phyloP scores from a whole-genome alignment of 108 stramenopile species.

The Conticribra guillardii region DNA sequence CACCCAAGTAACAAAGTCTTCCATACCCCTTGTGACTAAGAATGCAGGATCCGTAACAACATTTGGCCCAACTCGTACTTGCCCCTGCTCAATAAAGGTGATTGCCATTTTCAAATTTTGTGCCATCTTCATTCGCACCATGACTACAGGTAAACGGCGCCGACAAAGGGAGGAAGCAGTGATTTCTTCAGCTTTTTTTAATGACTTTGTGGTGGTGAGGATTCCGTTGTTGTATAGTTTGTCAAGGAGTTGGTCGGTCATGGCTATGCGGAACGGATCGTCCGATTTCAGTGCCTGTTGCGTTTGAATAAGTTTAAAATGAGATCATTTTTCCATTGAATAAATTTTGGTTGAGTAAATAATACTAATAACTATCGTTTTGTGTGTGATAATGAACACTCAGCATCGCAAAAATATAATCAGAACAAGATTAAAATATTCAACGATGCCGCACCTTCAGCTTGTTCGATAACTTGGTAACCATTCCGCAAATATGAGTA shows the following conservation, averaged over 20 bases:
- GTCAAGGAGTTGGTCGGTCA: slow-evolving; percentile 95
- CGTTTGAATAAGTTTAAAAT: neutral
- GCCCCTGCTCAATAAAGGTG: slow-evolving; percentile 96
- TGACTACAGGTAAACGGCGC: slow-evolving; percentile 96
- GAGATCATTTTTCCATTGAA: neutral
- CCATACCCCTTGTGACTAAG: slow-evolving; percentile 93
- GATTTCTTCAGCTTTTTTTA: slow-evolving; percentile 92
- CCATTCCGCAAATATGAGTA: slow-evolving; percentile 89
- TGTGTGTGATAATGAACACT: neutral
- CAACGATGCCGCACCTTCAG: slow-evolving; percentile 58
- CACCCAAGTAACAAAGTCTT: slow-evolving; percentile 99
- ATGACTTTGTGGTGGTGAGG: slow-evolving; percentile 82
- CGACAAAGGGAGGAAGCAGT: slow-evolving; percentile 94
- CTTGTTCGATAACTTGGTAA: slow-evolving; percentile 90
- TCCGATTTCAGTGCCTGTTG: slow-evolving; percentile 72
- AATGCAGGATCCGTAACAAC: slow-evolving; percentile 98
- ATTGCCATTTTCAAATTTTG: slow-evolving; percentile 93
- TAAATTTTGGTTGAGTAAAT: neutral
- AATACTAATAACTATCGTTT: neutral
- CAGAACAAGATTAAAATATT: neutral
- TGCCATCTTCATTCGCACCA: slow-evolving; percentile 98
- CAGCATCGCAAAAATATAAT: too few relatives aligned
- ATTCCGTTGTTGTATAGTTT: slow-evolving; percentile 93
- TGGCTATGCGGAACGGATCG: slow-evolving; percentile 95
- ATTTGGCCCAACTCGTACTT: slow-evolving; percentile 98